These are phyloP conservation scores for Elsinoe perseae DNA, from an alignment of 2,329 filamentous ascomycete species.

Conservation along the genomic window DNA sequence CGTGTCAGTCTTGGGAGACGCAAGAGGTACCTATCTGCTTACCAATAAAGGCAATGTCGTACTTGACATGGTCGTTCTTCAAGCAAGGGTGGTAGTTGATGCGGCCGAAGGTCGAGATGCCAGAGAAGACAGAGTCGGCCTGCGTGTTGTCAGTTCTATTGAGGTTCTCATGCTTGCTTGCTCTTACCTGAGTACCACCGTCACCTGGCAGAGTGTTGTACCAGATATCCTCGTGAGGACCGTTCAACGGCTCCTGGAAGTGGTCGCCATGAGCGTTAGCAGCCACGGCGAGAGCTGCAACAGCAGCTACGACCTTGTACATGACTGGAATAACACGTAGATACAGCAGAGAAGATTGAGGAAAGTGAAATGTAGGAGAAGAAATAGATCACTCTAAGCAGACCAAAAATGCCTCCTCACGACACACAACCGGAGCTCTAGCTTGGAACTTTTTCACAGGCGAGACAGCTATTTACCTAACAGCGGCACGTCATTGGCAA, in stretches of 20 bases:
- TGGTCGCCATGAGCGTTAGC: slow-evolving; percentile 51
- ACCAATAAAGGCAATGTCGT: slow-evolving; percentile 79
- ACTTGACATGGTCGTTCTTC: slow-evolving; percentile 59
- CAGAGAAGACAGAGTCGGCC: slow-evolving; percentile 83
- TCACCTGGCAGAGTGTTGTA: slow-evolving; percentile 77
- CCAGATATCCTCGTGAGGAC: slow-evolving; percentile 69
- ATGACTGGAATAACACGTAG: slow-evolving; percentile 4
- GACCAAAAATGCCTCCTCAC: neutral
- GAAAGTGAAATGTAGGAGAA: neutral
- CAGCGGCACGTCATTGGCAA: slow-evolving; percentile 17
- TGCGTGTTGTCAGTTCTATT: slow-evolving; percentile 29
- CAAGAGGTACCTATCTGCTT: slow-evolving; percentile 28
- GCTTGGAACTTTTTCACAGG: neutral
- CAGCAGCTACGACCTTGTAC: slow-evolving; percentile 22
- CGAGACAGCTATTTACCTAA: slow-evolving; percentile 18
- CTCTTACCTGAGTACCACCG: slow-evolving; percentile 68
- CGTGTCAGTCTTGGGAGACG: neutral
- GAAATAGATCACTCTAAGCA: neutral
- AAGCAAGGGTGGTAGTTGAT: slow-evolving; percentile 72
- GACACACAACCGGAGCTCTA: neutral
- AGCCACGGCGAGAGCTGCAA: slow-evolving; percentile 40
- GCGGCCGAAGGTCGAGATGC: slow-evolving; percentile 77
- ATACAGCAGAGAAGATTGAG: neutral
- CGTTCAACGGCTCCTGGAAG: slow-evolving; percentile 54
- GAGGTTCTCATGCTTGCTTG: neutral